Evolutionary conservation across 2,329 filamentous ascomycete species (phyloP).

Genomic region (Arthrobotrys musiformis): DNA sequence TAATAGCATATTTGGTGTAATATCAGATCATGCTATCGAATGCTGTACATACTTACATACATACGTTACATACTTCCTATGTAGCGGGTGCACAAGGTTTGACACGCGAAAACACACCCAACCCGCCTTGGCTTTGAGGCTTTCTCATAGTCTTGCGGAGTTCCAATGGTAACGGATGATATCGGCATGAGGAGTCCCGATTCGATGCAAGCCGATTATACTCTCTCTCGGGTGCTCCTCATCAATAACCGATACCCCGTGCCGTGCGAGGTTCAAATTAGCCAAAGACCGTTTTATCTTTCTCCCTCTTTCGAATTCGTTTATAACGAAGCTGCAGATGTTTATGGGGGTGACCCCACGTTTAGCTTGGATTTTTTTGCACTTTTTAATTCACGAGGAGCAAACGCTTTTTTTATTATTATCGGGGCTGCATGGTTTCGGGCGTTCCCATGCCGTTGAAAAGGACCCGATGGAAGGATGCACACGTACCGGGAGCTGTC

Average conservation of each 20-base stretch:
- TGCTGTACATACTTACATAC: background rate
- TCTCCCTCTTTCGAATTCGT: too few relatives aligned
- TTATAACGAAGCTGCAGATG: constrained; percentile 25
- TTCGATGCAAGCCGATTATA: constrained; percentile 38
- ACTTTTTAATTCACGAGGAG: background rate
- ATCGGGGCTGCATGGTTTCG: constrained; percentile 9
- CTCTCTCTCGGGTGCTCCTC: constrained; percentile 26
- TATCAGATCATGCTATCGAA: constrained; percentile 13
- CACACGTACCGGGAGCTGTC: constrained; percentile 20
- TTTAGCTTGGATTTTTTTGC: background rate
- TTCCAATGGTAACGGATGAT: constrained; percentile 47
- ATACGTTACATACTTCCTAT: too few relatives aligned
- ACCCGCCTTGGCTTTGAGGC: background rate
- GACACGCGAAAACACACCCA: constrained; percentile 1
- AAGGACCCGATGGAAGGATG: constrained; percentile 16
- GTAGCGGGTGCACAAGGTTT: constrained; percentile 10
- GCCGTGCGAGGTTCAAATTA: constrained; percentile 4
- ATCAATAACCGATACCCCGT: constrained; percentile 9
- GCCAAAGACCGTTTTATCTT: constrained; percentile 9
- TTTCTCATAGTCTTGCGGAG: background rate
- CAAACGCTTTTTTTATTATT: background rate
- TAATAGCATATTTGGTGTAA: background rate
- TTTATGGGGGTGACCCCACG: constrained; percentile 30
- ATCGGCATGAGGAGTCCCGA: constrained; percentile 53
- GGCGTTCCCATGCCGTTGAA: constrained; percentile 1